Percentiles rank a stretch among this genome's conserved stretches.
phyloP scores from a whole-genome alignment of 1,284 basidiomycete genomes.

The Rhodotorula sp. region DNA sequence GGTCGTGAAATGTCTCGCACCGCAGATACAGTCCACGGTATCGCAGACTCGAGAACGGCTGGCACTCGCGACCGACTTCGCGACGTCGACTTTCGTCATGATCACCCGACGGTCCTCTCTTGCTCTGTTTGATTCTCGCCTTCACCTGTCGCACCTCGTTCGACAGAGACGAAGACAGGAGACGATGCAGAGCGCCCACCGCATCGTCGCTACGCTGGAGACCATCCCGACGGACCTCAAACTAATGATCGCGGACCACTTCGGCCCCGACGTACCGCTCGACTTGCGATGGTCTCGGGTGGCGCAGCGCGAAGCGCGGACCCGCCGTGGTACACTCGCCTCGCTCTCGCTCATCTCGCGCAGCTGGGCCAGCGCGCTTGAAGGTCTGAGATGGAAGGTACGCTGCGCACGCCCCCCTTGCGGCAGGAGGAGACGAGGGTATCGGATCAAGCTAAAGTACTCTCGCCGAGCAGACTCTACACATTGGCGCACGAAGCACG shows the following conservation, averaged over 20 bases:
- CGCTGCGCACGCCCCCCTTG: background rate
- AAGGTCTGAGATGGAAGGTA: background rate
- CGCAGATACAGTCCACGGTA: too few relatives aligned
- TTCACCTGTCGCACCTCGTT: too few relatives aligned
- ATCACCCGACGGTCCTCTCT: too few relatives aligned
- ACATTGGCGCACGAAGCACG: background rate
- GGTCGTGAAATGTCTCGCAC: too few relatives aligned
- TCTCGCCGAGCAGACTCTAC: background rate
- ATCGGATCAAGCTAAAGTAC: background rate
- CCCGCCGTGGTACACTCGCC: too few relatives aligned
- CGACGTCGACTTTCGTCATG: too few relatives aligned
- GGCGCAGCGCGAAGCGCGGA: background rate
- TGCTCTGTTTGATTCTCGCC: too few relatives aligned
- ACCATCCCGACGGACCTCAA: constrained; percentile 1
- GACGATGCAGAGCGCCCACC: too few relatives aligned
- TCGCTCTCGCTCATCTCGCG: background rate
- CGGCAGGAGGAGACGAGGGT: too few relatives aligned
- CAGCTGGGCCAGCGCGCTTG: background rate
- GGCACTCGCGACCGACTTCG: too few relatives aligned
- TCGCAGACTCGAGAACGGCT: too few relatives aligned
- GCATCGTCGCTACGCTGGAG: background rate
- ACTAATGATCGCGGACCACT: background rate
- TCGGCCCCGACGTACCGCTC: background rate
- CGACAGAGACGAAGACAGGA: too few relatives aligned
- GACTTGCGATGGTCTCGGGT: background rate